Conservation (phyloP, 1,139 yeast genomes). For the Hyphopichia pseudoburtonii region DNA sequence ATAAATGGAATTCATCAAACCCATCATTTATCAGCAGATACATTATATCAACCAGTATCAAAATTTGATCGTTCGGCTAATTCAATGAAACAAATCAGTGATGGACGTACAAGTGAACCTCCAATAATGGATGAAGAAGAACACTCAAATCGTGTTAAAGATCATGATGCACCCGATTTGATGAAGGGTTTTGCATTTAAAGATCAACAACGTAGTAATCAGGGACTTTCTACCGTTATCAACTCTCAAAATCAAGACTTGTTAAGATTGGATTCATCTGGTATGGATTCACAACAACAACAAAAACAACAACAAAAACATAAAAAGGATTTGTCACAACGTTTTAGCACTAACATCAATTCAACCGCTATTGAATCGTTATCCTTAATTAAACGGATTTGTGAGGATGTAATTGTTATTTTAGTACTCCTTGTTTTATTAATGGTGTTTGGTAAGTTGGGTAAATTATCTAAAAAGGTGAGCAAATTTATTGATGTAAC, state of each 20-base stretch:
- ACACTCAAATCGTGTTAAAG: neutral
- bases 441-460: slow-evolving; percentile 40
- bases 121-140: neutral
- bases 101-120: slow-evolving; percentile 14
- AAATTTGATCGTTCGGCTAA: slow-evolving; percentile 21
- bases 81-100: slow-evolving; percentile 26
- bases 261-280: slow-evolving; percentile 12
- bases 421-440: slow-evolving; percentile 26
- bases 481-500: slow-evolving; percentile 2
- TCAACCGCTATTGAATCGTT: slow-evolving; percentile 7
- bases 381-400: slow-evolving; percentile 29
- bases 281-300: too few relatives aligned
- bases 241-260: slow-evolving; percentile 12
- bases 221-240: slow-evolving; percentile 2
- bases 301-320: too few relatives aligned
- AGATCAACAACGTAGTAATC: slow-evolving; percentile 6
- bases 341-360: neutral
- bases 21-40: slow-evolving; percentile 31
- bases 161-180: slow-evolving; percentile 20
- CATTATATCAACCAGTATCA: slow-evolving; percentile 39
- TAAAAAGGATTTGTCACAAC: slow-evolving; percentile 1
- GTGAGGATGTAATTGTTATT: slow-evolving; percentile 52
- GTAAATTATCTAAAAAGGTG: slow-evolving; percentile 18
- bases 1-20: slow-evolving; percentile 54
- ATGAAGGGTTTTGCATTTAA: slow-evolving; percentile 41